These are phyloP conservation scores for Colletotrichum noveboracense DNA, from an alignment of 2,329 filamentous ascomycete species.

Conservation along the genomic window DNA sequence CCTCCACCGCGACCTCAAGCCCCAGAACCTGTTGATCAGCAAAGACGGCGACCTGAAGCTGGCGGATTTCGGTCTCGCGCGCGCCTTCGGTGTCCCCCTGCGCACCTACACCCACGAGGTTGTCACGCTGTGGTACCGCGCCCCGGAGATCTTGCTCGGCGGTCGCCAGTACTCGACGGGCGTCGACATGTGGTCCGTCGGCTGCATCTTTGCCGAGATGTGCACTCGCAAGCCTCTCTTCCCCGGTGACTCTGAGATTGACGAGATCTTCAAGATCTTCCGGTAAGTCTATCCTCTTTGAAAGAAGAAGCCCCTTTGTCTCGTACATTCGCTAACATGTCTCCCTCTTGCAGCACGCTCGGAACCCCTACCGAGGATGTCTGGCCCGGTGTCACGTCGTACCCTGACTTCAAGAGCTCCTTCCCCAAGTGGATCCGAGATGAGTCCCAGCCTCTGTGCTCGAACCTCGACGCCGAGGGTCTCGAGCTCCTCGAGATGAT, in stretches of 20 bases:
- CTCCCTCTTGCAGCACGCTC: conserved; percentile 60
- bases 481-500: conserved; percentile 72
- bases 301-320: neutral
- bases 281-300: conserved; percentile 56
- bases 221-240: conserved; percentile 92
- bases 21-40: conserved; percentile 88
- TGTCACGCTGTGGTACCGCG: conserved; percentile 91
- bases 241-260: conserved; percentile 89
- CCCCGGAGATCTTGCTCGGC: conserved; percentile 88
- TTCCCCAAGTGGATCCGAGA: conserved; percentile 91
- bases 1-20: conserved; percentile 87
- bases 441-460: conserved; percentile 68
- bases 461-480: conserved; percentile 74
- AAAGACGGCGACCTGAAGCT: conserved; percentile 88
- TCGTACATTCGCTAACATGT: conserved; percentile 23
- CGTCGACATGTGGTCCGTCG: conserved; percentile 95
- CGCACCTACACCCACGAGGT: conserved; percentile 95
- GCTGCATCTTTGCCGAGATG: conserved; percentile 97
- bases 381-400: conserved; percentile 93
- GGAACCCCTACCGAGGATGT: conserved; percentile 82
- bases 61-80: conserved; percentile 87
- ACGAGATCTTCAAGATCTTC: conserved; percentile 93
- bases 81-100: conserved; percentile 89
- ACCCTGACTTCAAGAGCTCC: conserved; percentile 90
- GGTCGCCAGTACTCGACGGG: conserved; percentile 92